phyloP scores from a whole-genome alignment of 2,329 filamentous ascomycete species.

The Chalaropsis ovoidea region DNA sequence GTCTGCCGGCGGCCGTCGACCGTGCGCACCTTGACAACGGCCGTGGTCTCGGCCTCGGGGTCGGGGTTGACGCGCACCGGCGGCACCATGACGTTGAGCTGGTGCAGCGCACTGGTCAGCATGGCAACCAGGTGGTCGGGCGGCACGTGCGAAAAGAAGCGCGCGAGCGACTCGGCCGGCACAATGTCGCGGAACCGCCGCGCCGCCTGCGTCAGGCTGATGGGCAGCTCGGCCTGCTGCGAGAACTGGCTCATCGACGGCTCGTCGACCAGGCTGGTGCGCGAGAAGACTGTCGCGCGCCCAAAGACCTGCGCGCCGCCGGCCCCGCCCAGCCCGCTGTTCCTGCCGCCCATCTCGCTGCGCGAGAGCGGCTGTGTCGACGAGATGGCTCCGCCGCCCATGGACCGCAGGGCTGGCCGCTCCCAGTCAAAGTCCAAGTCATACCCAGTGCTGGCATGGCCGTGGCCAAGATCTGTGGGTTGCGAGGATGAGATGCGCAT shows the following conservation, averaged over 20 bases:
- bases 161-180: constrained; percentile 73
- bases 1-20: constrained; percentile 61
- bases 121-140: constrained; percentile 66
- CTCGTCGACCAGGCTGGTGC: constrained; percentile 68
- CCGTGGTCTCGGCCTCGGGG: constrained; percentile 32
- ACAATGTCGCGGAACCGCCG: constrained; percentile 84
- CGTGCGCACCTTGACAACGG: constrained; percentile 62
- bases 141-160: constrained; percentile 80
- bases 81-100: constrained; percentile 68
- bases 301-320: constrained; percentile 5
- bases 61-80: constrained; percentile 36
- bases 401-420: constrained; percentile 51
- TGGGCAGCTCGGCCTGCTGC: constrained; percentile 62
- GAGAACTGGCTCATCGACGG: constrained; percentile 82
- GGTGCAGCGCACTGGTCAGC: constrained; percentile 69
- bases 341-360: constrained; percentile 29
- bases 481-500: constrained; percentile 53
- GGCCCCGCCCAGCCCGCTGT: constrained; percentile 22
- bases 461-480: constrained; percentile 40
- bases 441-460: constrained; percentile 45
- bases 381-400: constrained; percentile 35
- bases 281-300: constrained; percentile 33
- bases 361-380: constrained; percentile 42
- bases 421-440: constrained; percentile 85
- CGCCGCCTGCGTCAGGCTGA: constrained; percentile 81